These are phyloP conservation scores for Fennellomyces sp. DNA, from an alignment of 371 early-diverging fungal species.

Conservation along the genomic window DNA sequence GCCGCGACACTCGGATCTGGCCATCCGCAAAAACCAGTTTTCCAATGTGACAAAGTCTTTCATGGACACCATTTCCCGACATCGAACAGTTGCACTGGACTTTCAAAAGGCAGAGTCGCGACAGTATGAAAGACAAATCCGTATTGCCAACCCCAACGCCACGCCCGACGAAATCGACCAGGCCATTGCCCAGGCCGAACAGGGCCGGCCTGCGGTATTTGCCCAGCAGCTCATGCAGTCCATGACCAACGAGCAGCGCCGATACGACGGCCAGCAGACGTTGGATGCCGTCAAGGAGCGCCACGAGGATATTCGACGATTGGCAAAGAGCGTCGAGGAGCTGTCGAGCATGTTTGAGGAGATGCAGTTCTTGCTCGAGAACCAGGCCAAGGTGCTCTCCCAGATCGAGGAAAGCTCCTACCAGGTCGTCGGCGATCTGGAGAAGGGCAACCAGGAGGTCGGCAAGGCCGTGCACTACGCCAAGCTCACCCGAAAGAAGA, in stretches of 20 bases:
- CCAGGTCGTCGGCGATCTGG: constrained; percentile 34
- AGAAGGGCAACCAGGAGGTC: constrained; percentile 36
- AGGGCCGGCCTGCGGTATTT: constrained; percentile 49
- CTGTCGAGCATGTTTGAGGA: constrained; percentile 45
- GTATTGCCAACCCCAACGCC: constrained; percentile 50
- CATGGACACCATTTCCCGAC: constrained; percentile 46
- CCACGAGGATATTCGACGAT: constrained; percentile 49
- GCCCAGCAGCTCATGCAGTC: constrained; percentile 48
- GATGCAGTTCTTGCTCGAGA: constrained; percentile 48
- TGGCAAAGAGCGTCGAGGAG: constrained; percentile 50
- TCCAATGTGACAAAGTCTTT: constrained; percentile 42
- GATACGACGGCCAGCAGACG: constrained; percentile 44
- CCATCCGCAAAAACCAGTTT: constrained; percentile 50
- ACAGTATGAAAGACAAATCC: constrained; percentile 50
- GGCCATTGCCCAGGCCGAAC: constrained; percentile 44
- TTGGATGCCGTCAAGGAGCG: constrained; percentile 53
- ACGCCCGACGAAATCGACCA: constrained; percentile 48
- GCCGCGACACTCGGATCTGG: constrained; percentile 40
- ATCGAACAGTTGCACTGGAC: constrained; percentile 42
- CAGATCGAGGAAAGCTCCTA: constrained; percentile 42
- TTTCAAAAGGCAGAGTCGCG: constrained; percentile 47
- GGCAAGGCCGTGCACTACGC: constrained; percentile 37
- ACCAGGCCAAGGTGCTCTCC: constrained; percentile 42
- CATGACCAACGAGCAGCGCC: constrained; percentile 38
- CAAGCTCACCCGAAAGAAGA: constrained; percentile 44